phyloP scores from a whole-genome alignment of 106 monocot species.

The Phalaenopsis aphrodite region DNA sequence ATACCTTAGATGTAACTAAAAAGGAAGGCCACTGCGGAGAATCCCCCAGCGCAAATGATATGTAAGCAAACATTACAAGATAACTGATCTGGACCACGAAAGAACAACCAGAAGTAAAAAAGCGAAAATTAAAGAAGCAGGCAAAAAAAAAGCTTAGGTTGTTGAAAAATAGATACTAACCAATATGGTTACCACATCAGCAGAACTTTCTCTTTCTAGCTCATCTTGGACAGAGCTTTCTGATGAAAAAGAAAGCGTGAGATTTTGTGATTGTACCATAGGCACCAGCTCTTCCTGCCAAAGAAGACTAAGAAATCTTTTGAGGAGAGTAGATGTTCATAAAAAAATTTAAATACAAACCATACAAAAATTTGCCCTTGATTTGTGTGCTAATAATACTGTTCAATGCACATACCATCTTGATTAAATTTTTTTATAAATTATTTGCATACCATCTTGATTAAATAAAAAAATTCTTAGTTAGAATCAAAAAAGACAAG shows the following conservation, averaged over 20 bases:
- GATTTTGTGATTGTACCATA: conserved; percentile 59
- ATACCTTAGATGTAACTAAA: conserved; percentile 90
- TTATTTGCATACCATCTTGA: background rate
- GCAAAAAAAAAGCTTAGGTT: background rate
- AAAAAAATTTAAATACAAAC: background rate
- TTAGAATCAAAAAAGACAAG: background rate
- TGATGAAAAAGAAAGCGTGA: conserved; percentile 85
- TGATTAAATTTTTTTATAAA: background rate
- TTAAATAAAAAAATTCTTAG: background rate
- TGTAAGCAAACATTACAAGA: conserved; percentile 95
- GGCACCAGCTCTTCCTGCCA: conserved; percentile 84
- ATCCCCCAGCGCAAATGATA: conserved; percentile 78
- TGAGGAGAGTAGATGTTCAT: background rate
- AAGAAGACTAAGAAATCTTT: background rate
- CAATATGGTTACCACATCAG: conserved; percentile 81
- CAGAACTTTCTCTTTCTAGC: conserved; percentile 86
- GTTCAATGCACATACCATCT: background rate
- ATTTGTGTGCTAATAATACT: background rate
- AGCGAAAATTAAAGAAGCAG: background rate
- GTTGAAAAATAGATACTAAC: conserved; percentile 25
- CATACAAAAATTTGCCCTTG: background rate
- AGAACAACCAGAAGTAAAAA: background rate
- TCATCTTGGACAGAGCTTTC: conserved; percentile 97
- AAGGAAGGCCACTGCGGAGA: conserved; percentile 33
- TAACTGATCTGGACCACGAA: conserved; percentile 79